phyloP scores from a whole-genome alignment of 2,329 filamentous ascomycete species.

The Pezizomycotina sp. region DNA sequence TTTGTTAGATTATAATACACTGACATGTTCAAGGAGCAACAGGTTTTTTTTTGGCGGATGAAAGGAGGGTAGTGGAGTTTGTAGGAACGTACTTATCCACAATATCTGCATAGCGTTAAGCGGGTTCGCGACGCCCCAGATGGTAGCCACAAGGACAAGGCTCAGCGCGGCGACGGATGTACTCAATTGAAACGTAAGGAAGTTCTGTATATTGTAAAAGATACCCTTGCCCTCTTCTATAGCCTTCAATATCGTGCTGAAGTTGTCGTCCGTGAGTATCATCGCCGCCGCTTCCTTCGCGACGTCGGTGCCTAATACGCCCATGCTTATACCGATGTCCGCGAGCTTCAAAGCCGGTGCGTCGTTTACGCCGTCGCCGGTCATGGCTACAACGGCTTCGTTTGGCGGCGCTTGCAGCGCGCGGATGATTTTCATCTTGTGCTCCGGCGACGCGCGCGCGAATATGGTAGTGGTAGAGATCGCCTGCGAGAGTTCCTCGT shows the following conservation, averaged over 20 bases:
- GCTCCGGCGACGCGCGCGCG: conserved; percentile 86
- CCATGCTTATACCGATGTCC: conserved; percentile 97
- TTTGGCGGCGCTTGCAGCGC: conserved; percentile 84
- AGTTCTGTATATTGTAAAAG: conserved; percentile 99
- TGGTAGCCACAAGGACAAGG: conserved; percentile 80
- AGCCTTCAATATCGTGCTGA: conserved; percentile 77
- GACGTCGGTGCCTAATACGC: conserved; percentile 82
- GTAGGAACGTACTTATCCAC: conserved; percentile 72
- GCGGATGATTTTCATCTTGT: conserved; percentile 92
- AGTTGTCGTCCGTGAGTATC: conserved; percentile 80
- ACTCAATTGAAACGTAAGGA: conserved; percentile 93
- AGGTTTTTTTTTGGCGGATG: too few species aligned
- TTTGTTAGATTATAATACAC: conserved; percentile 26
- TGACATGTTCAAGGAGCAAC: too few species aligned
- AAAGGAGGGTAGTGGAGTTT: background rate
- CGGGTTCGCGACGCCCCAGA: conserved; percentile 83
- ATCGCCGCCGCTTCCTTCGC: conserved; percentile 93
- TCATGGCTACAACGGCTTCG: conserved; percentile 76
- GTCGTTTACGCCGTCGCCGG: conserved; percentile 94
- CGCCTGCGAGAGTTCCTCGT: conserved; percentile 64
- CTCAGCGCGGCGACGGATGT: conserved; percentile 88
- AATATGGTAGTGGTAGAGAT: conserved; percentile 88
- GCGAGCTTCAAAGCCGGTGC: conserved; percentile 92
- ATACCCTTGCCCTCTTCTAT: conserved; percentile 99
- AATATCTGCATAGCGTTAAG: conserved; percentile 99